Evolutionary conservation across 2,329 filamentous ascomycete species (phyloP).

Genomic region (Aspergillus brasiliensis): DNA sequence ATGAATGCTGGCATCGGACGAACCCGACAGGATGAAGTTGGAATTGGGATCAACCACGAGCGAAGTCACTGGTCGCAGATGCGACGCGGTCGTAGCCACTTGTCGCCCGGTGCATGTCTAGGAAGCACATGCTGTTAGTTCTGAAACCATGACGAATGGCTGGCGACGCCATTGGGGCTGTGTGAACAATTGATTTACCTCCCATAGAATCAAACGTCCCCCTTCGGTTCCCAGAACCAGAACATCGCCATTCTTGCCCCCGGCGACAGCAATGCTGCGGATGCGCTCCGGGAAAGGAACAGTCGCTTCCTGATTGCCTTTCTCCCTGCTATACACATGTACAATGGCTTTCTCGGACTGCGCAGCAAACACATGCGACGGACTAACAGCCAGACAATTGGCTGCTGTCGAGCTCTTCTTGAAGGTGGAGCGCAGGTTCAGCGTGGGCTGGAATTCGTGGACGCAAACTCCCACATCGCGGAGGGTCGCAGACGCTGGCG

Average conservation of each 20-base stretch:
- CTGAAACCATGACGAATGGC: not conserved
- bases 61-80: slow-evolving; percentile 64
- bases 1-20: slow-evolving; percentile 79
- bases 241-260: slow-evolving; percentile 61
- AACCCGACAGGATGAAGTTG: slow-evolving; percentile 50
- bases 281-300: slow-evolving; percentile 88
- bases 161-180: not conserved
- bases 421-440: slow-evolving; percentile 74
- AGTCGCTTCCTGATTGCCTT: slow-evolving; percentile 83
- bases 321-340: slow-evolving; percentile 83
- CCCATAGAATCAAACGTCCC: slow-evolving; percentile 87
- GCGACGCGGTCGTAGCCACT: slow-evolving; percentile 46
- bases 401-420: slow-evolving; percentile 87
- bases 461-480: slow-evolving; percentile 87
- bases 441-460: slow-evolving; percentile 77
- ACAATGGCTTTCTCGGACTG: slow-evolving; percentile 90
- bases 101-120: slow-evolving; percentile 49
- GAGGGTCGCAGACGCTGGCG: slow-evolving; percentile 51
- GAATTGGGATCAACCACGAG: slow-evolving; percentile 69
- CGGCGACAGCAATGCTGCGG: slow-evolving; percentile 71
- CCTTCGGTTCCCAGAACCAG: slow-evolving; percentile 80
- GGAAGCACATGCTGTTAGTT: slow-evolving; percentile 14
- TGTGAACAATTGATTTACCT: slow-evolving; percentile 59
- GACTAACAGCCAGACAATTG: slow-evolving; percentile 77
- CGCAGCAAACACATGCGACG: slow-evolving; percentile 84